A percentile compares a stretch with the other conserved stretches of the same genome.
Evolutionary conservation across 768 basidiomycete genomes (phyloP).

Genomic region (Agrocybe chaxingu): DNA sequence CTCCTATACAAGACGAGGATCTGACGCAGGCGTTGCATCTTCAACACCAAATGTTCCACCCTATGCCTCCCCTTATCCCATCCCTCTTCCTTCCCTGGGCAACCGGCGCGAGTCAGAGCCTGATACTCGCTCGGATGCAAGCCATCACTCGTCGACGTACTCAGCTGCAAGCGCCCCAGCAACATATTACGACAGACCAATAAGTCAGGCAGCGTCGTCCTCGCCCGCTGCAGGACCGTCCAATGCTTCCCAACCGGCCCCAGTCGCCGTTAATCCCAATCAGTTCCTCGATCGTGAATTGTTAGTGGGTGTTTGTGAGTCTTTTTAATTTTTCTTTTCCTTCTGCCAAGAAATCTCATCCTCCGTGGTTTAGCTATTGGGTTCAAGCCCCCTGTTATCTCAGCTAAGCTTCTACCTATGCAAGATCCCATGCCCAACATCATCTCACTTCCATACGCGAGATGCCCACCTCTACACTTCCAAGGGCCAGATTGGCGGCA

Average conservation of each 20-base stretch:
- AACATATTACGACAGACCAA: neutral
- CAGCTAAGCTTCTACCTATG: constrained; percentile 44
- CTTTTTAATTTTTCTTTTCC: neutral
- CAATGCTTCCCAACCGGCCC: constrained; percentile 1
- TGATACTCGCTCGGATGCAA: constrained; percentile 15
- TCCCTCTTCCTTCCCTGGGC: constrained; percentile 13
- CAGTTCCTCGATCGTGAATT: constrained; percentile 60
- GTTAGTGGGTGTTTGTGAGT: constrained; percentile 63
- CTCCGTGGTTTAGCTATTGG: constrained; percentile 52
- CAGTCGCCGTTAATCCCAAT: constrained; percentile 32
- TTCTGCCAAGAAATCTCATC: constrained; percentile 4
- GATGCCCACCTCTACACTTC: constrained; percentile 65
- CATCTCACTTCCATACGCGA: constrained; percentile 70
- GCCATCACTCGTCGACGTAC: constrained; percentile 14
- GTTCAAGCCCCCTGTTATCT: constrained; percentile 57
- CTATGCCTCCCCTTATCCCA: constrained; percentile 1
- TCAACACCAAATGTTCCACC: neutral
- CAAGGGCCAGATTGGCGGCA: constrained; percentile 75
- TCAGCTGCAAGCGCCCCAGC: constrained; percentile 6
- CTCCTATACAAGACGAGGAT: neutral
- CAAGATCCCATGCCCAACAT: constrained; percentile 61
- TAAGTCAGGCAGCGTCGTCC: neutral
- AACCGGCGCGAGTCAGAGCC: constrained; percentile 13
- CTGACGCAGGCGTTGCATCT: neutral
- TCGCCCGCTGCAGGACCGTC: neutral